Evolutionary conservation across 176 grass and related monocot genomes (phyloP), one percentile per base, ranked within the genome.

Genomic region (Echinochloa phyllopogon): DNA sequence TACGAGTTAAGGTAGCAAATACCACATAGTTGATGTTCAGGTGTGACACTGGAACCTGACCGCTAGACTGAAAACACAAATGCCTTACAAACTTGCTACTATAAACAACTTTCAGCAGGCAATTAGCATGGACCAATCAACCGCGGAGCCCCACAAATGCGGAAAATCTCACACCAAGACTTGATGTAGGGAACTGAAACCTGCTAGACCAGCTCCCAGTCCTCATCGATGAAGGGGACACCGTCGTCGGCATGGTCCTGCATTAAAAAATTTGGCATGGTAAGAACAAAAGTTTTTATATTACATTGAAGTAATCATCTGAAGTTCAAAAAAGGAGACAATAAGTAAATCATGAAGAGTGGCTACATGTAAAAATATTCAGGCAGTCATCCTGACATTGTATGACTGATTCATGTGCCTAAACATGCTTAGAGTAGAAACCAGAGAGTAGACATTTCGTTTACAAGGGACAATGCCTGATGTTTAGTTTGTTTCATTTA

Each of bases 181-280:
- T 85, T 85, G 76, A 71, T 72, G 75, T 14, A 57, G 60, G 63
- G 50, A 75, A 69, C 23, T 10, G 52, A 75, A 56, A 52, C 53
- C 38, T 8, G 53, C 85, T 91, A 92, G 62, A 80, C 80, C 75
- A 92, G 69, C 45, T 83, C 75, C 90, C 90, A 92, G 79, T 81
- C 90, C 16, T 20, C 80, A 3, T 89, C 87, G 6, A 86, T 76
- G 75, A 79, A 92, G 67, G 63, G 68, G 25, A 68, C 38, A 1
- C 51, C 58, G 14, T 78, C 68, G 8, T 76, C 75, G 52, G 62
- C 12, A 0, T 41, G 56, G 47, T 92, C 90, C 90, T 92, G 75
- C 74, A 72, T 50, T 41, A 2, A 24, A 42, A 57, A 40, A 27
- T 27, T 27, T 23, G 12, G 9, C 29, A 58, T 48, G 20, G 71